phyloP scores from a whole-genome alignment of 306 rosid genomes.

The Fragaria iinumae region DNA sequence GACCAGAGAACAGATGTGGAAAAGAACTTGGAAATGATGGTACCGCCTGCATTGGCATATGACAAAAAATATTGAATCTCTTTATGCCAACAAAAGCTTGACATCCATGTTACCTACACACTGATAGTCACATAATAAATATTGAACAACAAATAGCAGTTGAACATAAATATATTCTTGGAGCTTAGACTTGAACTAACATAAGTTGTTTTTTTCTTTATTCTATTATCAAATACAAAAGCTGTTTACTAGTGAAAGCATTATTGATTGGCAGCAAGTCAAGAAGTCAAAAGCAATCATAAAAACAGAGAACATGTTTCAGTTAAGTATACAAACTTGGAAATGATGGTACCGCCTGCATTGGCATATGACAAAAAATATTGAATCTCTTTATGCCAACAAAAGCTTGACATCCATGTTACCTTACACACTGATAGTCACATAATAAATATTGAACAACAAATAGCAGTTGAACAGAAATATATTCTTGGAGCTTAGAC shows the following conservation, averaged over 20 bases:
- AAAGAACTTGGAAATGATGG: conserved; percentile 60
- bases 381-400: conserved; percentile 20
- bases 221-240: not conserved
- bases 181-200: conserved; percentile 1
- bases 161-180: not conserved
- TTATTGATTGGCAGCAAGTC: not conserved
- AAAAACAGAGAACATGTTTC: not conserved
- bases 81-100: not conserved
- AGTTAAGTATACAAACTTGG: conserved; percentile 55
- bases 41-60: conserved; percentile 67
- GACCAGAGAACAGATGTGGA: conserved; percentile 85
- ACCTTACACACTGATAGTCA: not conserved
- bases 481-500: not conserved
- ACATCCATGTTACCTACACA: not conserved
- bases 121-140: not conserved
- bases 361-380: conserved; percentile 22
- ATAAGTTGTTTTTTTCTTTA: not conserved
- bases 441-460: not conserved
- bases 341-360: conserved; percentile 97
- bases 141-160: not conserved
- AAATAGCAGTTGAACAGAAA: not conserved
- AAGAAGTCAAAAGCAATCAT: not conserved
- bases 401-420: not conserved
- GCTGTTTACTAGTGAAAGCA: not conserved
- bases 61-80: conserved; percentile 26